Evolutionary conservation across 1,284 basidiomycete genomes (phyloP).

Genomic region (Phaffia rhodozyma): DNA sequence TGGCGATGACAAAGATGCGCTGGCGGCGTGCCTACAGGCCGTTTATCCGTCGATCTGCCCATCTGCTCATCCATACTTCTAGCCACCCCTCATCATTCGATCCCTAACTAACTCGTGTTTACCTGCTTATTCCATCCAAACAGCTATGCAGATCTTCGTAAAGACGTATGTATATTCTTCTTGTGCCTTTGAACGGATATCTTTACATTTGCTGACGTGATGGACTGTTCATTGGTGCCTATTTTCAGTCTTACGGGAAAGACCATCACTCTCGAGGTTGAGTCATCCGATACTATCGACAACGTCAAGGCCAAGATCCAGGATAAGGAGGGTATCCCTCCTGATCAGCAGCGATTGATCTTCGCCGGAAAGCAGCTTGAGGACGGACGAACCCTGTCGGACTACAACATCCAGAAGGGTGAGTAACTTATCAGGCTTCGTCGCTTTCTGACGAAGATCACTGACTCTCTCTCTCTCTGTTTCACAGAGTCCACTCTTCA

Average conservation of each 20-base stretch:
- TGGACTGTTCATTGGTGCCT: background rate
- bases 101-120: background rate
- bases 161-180: conserved; percentile 30
- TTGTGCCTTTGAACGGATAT: background rate
- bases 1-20: background rate
- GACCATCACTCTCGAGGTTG: no score
- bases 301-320: no score
- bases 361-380: no score
- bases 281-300: no score
- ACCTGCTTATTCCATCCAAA: background rate
- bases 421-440: background rate
- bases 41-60: background rate
- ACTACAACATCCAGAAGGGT: conserved; percentile 51
- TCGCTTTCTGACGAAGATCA: background rate
- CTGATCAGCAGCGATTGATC: no score
- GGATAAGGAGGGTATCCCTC: no score
- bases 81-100: background rate
- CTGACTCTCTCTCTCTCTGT: background rate
- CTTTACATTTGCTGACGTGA: conserved; percentile 4
- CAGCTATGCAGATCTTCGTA: conserved; percentile 44
- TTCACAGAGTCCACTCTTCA: conserved; percentile 36
- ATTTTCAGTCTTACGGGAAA: conserved; percentile 82
- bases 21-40: background rate
- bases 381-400: no score
- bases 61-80: background rate